phyloP scores from a whole-genome alignment of 2,329 filamentous ascomycete genomes.

The Zymoseptoria tritici region DNA sequence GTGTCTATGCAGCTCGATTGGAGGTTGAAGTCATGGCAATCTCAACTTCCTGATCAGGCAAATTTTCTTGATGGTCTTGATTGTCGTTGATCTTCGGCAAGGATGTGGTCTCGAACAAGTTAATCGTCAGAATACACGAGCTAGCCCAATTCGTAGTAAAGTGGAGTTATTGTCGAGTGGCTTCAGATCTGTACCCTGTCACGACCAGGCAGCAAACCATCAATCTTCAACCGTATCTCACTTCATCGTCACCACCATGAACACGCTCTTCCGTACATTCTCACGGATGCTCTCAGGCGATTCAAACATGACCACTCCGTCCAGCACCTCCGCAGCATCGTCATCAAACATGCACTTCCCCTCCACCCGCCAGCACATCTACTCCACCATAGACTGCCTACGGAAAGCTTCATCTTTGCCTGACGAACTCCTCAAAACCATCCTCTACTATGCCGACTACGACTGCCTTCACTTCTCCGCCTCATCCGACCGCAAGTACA shows the following conservation, averaged over 20 bases:
- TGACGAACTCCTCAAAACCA: slow-evolving; percentile 10
- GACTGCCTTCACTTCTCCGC: slow-evolving; percentile 12
- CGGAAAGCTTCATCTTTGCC: slow-evolving; percentile 2
- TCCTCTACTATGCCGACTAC: slow-evolving; percentile 13
- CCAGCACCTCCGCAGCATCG: neutral
- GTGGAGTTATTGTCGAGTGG: too few relatives aligned
- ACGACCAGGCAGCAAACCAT: neutral
- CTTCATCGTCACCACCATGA: neutral
- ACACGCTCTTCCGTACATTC: neutral
- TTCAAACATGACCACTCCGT: neutral
- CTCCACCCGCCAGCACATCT: neutral
- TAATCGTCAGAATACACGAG: too few relatives aligned
- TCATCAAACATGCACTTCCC: neutral
- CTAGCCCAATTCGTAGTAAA: too few relatives aligned
- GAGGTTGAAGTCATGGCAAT: too few relatives aligned
- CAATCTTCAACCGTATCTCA: too few relatives aligned
- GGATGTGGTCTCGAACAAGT: neutral
- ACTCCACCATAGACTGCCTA: neutral
- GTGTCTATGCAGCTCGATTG: neutral
- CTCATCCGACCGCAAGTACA: neutral
- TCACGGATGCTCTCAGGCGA: neutral
- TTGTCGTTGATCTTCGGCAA: neutral
- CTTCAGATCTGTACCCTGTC: too few relatives aligned
- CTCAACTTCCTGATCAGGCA: neutral
- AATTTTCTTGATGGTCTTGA: neutral